Evolutionary conservation across 2,329 filamentous ascomycete species (phyloP).

Genomic region (Pseudonectria foliicola): DNA sequence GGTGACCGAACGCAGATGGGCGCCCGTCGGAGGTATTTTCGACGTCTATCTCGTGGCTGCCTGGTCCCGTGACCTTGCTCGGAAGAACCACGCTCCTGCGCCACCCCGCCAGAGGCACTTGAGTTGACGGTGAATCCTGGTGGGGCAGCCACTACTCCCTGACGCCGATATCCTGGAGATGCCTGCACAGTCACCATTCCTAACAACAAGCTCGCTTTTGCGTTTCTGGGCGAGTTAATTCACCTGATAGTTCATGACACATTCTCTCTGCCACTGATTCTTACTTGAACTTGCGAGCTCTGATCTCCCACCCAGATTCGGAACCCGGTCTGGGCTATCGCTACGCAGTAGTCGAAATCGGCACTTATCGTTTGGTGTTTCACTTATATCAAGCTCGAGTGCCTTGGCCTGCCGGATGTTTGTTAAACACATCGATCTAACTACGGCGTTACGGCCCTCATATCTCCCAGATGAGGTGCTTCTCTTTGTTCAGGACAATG

Average conservation of each 20-base stretch:
- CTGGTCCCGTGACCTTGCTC: conserved; percentile 18
- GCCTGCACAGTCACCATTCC: too few species aligned
- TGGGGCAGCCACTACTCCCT: conserved; percentile 12
- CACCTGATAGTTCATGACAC: background rate
- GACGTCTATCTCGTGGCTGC: conserved; percentile 16
- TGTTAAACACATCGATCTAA: conserved; percentile 90
- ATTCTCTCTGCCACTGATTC: too few species aligned
- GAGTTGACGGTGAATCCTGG: conserved; percentile 10
- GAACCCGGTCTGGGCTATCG: background rate
- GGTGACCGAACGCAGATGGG: conserved; percentile 7
- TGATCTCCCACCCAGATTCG: too few species aligned
- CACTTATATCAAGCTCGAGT: background rate
- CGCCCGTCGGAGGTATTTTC: conserved; percentile 18
- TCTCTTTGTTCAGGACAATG: conserved; percentile 94
- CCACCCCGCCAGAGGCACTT: background rate
- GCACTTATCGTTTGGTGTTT: background rate
- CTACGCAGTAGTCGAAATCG: background rate
- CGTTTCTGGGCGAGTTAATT: too few species aligned
- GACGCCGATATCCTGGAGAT: background rate
- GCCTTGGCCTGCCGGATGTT: conserved; percentile 73
- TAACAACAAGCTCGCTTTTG: too few species aligned
- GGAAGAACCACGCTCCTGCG: conserved; percentile 11
- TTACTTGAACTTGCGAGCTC: too few species aligned
- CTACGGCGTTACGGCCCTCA: conserved; percentile 87
- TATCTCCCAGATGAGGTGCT: conserved; percentile 90